Base-by-base conservation (phyloP, 495 filamentous ascomycete species). In the Daldinia loculata region DNA sequence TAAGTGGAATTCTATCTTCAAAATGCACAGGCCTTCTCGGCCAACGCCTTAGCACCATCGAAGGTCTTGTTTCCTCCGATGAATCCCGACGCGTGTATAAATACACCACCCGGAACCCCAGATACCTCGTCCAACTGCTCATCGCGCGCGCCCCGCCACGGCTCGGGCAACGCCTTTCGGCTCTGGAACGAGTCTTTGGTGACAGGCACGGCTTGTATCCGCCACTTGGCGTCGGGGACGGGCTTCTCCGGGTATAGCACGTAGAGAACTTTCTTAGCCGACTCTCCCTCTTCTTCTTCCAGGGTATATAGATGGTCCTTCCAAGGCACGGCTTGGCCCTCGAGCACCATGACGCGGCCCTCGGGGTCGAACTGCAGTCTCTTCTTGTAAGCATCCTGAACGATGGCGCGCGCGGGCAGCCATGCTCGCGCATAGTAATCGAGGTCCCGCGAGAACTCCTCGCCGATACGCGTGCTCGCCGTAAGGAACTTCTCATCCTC, bases 71-170 rank as follows among this genome's bases (percentile, higher is more conserved):
- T 96, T 3, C 95, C 95, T 17, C 96, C 95, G 78, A 98, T 97
- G 78, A 99, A 99, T 4, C 95, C 96, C 59, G 89, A 90, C 7
- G 95, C 94, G 74, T 99, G 95, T 59, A 97, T 91, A 77, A 99
- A 99, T 24, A 98, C 89, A 41, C 92, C 88, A 6, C 95, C 95
- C 29, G 82, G 81, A 4, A 95, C 83, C 0, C 93, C 93, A 36
- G 87, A 80, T 6, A 96, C 84, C 63, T 87, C 82, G 76, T 93
- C 91, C 63, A 99, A 81, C 76, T 93, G 86, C 72, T 91, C 89
- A 76, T 98, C 95, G 22, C 96, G 86, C 56, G 95, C 85, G 2
- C 96, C 95, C 56, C 94, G 89, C 95, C 95, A 99, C 17, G 86
- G 83, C 80, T 95, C 93, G 2, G 96, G 96, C 67, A 99, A 82